These are phyloP conservation scores for Hypoxylon rubiginosum DNA, from an alignment of 2,329 filamentous ascomycete genomes.

Conservation along the genomic window DNA sequence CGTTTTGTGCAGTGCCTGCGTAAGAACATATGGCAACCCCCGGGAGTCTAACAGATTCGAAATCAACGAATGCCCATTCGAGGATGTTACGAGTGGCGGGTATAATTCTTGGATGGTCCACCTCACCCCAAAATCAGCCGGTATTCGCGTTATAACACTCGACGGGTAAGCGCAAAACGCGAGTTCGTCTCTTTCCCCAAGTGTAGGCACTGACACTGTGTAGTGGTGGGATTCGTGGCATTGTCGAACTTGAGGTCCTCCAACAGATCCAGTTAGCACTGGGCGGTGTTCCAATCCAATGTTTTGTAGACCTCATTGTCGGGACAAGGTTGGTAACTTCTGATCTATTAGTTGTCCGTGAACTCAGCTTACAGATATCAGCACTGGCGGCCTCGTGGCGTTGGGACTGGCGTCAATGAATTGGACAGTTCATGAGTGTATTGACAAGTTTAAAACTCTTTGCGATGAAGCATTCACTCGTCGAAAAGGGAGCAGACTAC, in stretches of 20 bases:
- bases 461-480: slow-evolving; percentile 59
- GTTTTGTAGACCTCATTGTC: slow-evolving; percentile 64
- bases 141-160: slow-evolving; percentile 56
- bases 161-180: slow-evolving; percentile 54
- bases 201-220: too few species aligned
- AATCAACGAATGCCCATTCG: not conserved
- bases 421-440: slow-evolving; percentile 56
- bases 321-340: slow-evolving; percentile 54
- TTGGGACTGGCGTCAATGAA: slow-evolving; percentile 56
- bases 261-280: slow-evolving; percentile 56
- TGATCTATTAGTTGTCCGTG: not conserved
- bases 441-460: slow-evolving; percentile 54
- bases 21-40: slow-evolving; percentile 49
- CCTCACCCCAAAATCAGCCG: slow-evolving; percentile 52
- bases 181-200: too few species aligned
- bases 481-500: slow-evolving; percentile 31
- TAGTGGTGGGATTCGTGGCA: slow-evolving; percentile 61
- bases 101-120: not conserved
- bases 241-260: slow-evolving; percentile 60
- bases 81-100: not conserved
- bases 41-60: slow-evolving; percentile 25
- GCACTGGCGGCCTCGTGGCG: slow-evolving; percentile 61
- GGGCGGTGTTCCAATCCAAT: slow-evolving; percentile 57
- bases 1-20: slow-evolving; percentile 59
- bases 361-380: slow-evolving; percentile 21